Evolutionary conservation across 129 eudicot species (phyloP).

Genomic region (Scalesia atractyloides): DNA sequence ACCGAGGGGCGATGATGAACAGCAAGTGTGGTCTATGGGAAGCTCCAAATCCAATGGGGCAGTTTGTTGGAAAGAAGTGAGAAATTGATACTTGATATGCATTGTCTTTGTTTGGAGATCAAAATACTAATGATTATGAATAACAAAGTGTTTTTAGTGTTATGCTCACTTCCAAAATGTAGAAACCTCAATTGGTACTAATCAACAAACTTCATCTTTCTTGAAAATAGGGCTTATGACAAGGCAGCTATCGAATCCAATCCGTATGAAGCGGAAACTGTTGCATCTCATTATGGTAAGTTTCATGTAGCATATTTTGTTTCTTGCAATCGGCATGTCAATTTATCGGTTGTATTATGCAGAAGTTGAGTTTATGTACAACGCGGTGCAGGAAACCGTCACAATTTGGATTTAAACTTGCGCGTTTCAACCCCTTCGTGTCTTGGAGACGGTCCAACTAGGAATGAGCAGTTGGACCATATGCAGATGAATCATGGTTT

Average conservation of each 20-base stretch:
- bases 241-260: constrained; percentile 48
- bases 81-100: constrained; percentile 18
- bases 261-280: constrained; percentile 37
- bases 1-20: constrained; percentile 51
- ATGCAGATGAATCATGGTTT: constrained; percentile 31
- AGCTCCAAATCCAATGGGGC: constrained; percentile 73
- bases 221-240: constrained; percentile 53
- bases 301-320: not conserved
- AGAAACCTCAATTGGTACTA: constrained; percentile 21
- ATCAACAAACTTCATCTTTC: constrained; percentile 35
- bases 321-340: not conserved
- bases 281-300: constrained; percentile 36
- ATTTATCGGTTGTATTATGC: not conserved
- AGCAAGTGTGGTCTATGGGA: constrained; percentile 63
- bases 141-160: constrained; percentile 4
- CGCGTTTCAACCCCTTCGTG: constrained; percentile 54
- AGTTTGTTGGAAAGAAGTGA: constrained; percentile 69
- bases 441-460: constrained; percentile 30
- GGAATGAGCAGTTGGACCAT: constrained; percentile 27
- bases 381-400: constrained; percentile 38
- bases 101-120: not conserved
- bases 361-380: not conserved
- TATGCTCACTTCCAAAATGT: constrained; percentile 6
- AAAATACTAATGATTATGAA: constrained; percentile 26
- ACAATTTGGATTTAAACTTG: constrained; percentile 63